These are phyloP conservation scores for Dendrobium chrysotoxum DNA, from an alignment of 106 monocot genomes.

Conservation along the genomic window DNA sequence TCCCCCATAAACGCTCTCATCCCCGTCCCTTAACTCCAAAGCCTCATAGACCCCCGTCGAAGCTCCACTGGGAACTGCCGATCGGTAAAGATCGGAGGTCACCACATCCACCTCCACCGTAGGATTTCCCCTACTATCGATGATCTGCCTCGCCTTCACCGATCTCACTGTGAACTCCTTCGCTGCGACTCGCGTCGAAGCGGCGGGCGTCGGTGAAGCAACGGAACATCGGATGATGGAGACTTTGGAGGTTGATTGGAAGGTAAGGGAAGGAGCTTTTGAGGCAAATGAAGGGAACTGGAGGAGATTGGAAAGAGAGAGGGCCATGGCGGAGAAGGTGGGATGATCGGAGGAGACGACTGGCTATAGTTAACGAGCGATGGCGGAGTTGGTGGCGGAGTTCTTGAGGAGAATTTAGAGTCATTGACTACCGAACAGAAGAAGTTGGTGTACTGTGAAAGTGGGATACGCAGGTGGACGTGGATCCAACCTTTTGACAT, in stretches of 20 bases:
- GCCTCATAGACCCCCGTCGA: conserved; percentile 98
- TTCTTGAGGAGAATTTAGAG: not conserved
- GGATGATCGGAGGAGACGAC: not conserved
- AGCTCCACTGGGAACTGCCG: conserved; percentile 92
- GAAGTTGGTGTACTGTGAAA: too few relatives aligned
- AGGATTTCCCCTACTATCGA: conserved; percentile 91
- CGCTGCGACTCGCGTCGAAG: not conserved
- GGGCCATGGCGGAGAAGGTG: not conserved
- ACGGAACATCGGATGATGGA: conserved; percentile 10
- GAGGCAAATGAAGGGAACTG: not conserved
- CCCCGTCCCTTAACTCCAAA: conserved; percentile 88
- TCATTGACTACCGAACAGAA: too few relatives aligned
- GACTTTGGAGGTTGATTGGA: not conserved
- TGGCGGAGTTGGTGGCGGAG: not conserved
- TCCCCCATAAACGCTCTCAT: conserved; percentile 67
- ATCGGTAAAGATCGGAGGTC: conserved; percentile 51
- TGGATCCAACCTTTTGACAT: too few relatives aligned
- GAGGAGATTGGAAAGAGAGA: not conserved
- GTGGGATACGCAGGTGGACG: too few relatives aligned
- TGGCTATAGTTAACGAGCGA: not conserved
- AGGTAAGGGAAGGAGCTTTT: not conserved
- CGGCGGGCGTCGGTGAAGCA: conserved; percentile 2
- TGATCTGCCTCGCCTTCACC: conserved; percentile 80
- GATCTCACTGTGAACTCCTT: conserved; percentile 34
- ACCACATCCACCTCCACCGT: conserved; percentile 94